A percentile compares a stretch with the other conserved stretches of the same genome.
Evolutionary conservation across 441 rosid genomes (phyloP).

Genomic region (Brassica balearica): DNA sequence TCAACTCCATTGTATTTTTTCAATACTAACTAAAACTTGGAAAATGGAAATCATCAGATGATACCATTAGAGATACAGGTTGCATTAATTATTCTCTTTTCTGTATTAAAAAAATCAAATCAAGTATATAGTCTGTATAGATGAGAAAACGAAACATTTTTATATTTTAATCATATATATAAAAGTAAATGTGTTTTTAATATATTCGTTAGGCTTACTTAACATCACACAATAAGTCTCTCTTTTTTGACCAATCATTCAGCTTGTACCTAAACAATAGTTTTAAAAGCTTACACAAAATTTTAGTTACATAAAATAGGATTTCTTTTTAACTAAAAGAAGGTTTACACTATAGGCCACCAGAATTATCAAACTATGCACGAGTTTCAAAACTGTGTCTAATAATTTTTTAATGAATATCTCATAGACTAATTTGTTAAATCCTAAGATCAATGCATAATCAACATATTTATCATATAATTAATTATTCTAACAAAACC

Average conservation of each 20-base stretch:
- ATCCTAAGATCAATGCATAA: constrained; percentile 1
- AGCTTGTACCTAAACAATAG: constrained; percentile 7
- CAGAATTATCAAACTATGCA: constrained; percentile 23
- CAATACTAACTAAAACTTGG: no score
- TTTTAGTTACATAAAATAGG: neutral
- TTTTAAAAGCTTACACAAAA: neutral
- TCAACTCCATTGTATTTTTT: no score
- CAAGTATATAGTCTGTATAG: no score
- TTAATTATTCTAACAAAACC: constrained; percentile 4
- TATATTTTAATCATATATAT: no score
- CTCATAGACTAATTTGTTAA: constrained; percentile 10
- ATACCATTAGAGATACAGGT: no score
- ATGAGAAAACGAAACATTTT: no score
- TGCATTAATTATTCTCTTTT: no score
- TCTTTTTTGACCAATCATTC: neutral
- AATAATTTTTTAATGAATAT: neutral
- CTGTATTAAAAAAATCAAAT: no score
- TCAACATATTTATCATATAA: neutral
- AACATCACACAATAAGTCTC: neutral
- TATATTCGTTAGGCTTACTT: neutral
- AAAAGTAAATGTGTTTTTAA: neutral
- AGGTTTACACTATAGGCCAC: constrained; percentile 2
- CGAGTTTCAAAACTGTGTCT: constrained; percentile 18
- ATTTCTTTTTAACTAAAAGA: neutral
- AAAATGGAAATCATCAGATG: no score